Conservation (phyloP, 257 asterid genomes). For the Nicotiana tabacum region DNA sequence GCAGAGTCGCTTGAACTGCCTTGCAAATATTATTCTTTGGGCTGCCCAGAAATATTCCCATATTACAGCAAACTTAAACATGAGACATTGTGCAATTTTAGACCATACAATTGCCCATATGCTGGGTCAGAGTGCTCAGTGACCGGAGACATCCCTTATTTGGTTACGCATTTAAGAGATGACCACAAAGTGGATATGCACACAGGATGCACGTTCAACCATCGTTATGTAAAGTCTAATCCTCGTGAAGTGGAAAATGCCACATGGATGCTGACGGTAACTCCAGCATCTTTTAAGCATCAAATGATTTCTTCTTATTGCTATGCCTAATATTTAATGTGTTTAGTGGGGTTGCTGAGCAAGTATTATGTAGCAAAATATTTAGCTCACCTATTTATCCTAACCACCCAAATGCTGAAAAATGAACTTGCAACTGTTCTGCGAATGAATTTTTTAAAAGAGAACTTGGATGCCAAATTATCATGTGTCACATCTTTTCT, state of each 20-base stretch:
- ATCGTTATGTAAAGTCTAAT: slow-evolving; percentile 74
- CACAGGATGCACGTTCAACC: slow-evolving; percentile 72
- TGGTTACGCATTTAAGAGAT: slow-evolving; percentile 72
- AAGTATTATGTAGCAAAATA: background rate
- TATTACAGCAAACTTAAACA: slow-evolving; percentile 78
- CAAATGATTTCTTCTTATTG: background rate
- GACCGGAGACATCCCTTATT: slow-evolving; percentile 61
- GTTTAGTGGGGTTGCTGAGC: background rate
- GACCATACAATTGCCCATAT: slow-evolving; percentile 70
- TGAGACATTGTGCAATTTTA: slow-evolving; percentile 58
- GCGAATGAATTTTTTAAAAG: background rate
- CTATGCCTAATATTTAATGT: background rate
- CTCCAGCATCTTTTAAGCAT: slow-evolving; percentile 15
- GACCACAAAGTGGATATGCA: slow-evolving; percentile 91
- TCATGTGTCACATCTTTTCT: background rate
- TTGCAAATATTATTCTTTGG: slow-evolving; percentile 68
- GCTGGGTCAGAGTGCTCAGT: slow-evolving; percentile 76
- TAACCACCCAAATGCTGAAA: background rate
- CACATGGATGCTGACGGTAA: slow-evolving; percentile 86
- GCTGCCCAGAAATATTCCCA: slow-evolving; percentile 76
- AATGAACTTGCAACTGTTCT: background rate
- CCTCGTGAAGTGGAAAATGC: slow-evolving; percentile 88
- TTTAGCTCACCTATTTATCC: background rate
- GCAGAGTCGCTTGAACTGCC: slow-evolving; percentile 82
- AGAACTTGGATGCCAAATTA: background rate